A percentile compares a stretch with the other conserved stretches of the same genome.
Evolutionary conservation across 2,329 filamentous ascomycete genomes (phyloP).

Genomic region (Coniochaeta sp.): DNA sequence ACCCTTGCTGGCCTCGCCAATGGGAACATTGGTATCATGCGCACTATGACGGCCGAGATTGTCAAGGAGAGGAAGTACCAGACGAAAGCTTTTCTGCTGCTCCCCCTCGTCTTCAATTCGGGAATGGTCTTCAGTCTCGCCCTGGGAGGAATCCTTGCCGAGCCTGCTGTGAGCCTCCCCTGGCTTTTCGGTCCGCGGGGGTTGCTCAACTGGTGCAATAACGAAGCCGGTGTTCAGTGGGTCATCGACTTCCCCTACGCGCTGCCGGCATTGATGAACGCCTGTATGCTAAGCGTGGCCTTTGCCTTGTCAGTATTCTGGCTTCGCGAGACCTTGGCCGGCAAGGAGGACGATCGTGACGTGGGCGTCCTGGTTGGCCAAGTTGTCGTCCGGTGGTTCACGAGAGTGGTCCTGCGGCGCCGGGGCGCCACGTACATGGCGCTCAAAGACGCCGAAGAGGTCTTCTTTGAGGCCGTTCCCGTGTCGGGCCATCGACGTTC

Average conservation of each 20-base stretch:
- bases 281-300: conserved; percentile 21
- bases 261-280: conserved; percentile 32
- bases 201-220: conserved; percentile 20
- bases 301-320: conserved; percentile 24
- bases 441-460: conserved; percentile 1
- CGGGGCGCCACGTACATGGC: conserved; percentile 3
- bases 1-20: conserved; percentile 59
- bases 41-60: conserved; percentile 67
- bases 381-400: conserved; percentile 8
- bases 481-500: not conserved
- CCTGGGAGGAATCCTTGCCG: conserved; percentile 34
- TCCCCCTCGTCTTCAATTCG: conserved; percentile 59
- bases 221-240: conserved; percentile 27
- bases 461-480: not conserved
- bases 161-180: conserved; percentile 30
- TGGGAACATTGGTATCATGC: conserved; percentile 67
- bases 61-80: conserved; percentile 60
- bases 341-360: conserved; percentile 5
- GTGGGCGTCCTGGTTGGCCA: conserved; percentile 3
- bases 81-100: conserved; percentile 32
- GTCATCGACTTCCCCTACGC: conserved; percentile 34
- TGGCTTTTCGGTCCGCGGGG: conserved; percentile 27
- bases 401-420: conserved; percentile 11
- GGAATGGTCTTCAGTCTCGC: conserved; percentile 32
- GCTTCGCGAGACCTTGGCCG: conserved; percentile 27